Base-by-base conservation (phyloP, 2,329 filamentous ascomycete species). In the Clonostachys byssicola region DNA sequence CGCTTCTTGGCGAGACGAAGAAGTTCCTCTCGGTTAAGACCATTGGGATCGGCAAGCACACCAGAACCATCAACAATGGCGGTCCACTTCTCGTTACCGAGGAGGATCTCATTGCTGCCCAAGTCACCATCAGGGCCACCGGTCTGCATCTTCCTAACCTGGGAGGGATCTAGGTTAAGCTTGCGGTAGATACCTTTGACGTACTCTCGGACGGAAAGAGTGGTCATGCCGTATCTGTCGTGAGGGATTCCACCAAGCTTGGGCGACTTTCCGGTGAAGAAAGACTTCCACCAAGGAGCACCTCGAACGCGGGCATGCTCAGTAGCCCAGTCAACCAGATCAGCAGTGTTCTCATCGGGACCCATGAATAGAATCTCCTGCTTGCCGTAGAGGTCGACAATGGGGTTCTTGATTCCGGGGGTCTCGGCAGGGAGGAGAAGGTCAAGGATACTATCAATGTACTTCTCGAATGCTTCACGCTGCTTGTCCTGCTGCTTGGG, bases 271-370 rank as follows among this genome's bases (percentile, higher is more conserved):
- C 94, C 94, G 3, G 94, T 99, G 78, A 99, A 99, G 81, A 99
- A 99, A 0, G 94, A 99, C 78, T 99, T 99, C 94, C 94, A 99
- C 90, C 92, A 99, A 30, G 91, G 90, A 5, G 94, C 94, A 42
- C 91, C 91, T 57, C 94, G 85, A 51, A 75, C 74, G 45, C 90
- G 83, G 51, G 94, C 94, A 67, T 99, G 94, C 67, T 94, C 86
- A 2, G 94, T 99, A n/a, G 94, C 94, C 94, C 94, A 99, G 70
- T 99, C 85, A 45, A 99, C 94, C 34, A 99, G 79, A 60, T 96
- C 90, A 18, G 94, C 94, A 2, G 94, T 99, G 73, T 99, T 99
- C 83, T 99, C 94, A 56, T 99, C 94, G 1, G 94, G 94, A 34
- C 94, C 94, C 90, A 99, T 89, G 77, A 99, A 99, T 18, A 99